phyloP scores from a whole-genome alignment of 129 eudicot genomes.

The Escallonia rubra region DNA sequence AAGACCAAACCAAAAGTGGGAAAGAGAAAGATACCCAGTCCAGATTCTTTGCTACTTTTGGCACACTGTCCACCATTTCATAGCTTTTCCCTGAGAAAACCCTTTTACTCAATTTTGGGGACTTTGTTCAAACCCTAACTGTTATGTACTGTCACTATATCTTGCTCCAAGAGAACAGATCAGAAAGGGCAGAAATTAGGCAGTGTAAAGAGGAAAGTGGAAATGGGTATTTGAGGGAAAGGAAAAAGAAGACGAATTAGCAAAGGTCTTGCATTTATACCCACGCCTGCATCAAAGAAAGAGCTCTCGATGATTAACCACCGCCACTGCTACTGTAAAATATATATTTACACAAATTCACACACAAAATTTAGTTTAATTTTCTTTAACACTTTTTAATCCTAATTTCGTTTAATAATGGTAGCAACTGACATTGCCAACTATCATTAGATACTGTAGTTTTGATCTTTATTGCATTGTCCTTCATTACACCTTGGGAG shows the following conservation, averaged over 20 bases:
- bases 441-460: slow-evolving; percentile 27
- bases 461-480: slow-evolving; percentile 29
- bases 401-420: slow-evolving; percentile 22
- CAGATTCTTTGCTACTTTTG: slow-evolving; percentile 68
- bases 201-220: not conserved
- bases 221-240: slow-evolving; percentile 24
- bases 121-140: slow-evolving; percentile 3
- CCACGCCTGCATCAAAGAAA: slow-evolving; percentile 91
- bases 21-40: slow-evolving; percentile 61
- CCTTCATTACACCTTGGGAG: slow-evolving; percentile 30
- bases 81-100: slow-evolving; percentile 2
- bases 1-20: slow-evolving; percentile 44
- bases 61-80: slow-evolving; percentile 35
- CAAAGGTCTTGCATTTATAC: slow-evolving; percentile 72
- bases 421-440: slow-evolving; percentile 51
- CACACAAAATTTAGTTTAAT: not conserved
- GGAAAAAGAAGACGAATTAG: slow-evolving; percentile 28
- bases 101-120: slow-evolving; percentile 17
- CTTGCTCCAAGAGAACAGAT: not conserved
- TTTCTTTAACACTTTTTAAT: not conserved
- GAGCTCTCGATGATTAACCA: slow-evolving; percentile 98
- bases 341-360: not conserved
- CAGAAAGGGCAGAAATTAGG: not conserved
- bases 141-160: slow-evolving; percentile 9
- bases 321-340: slow-evolving; percentile 68